Base-by-base conservation (phyloP, 2,329 filamentous ascomycete species). In the Sporothrix dimorphospora region DNA sequence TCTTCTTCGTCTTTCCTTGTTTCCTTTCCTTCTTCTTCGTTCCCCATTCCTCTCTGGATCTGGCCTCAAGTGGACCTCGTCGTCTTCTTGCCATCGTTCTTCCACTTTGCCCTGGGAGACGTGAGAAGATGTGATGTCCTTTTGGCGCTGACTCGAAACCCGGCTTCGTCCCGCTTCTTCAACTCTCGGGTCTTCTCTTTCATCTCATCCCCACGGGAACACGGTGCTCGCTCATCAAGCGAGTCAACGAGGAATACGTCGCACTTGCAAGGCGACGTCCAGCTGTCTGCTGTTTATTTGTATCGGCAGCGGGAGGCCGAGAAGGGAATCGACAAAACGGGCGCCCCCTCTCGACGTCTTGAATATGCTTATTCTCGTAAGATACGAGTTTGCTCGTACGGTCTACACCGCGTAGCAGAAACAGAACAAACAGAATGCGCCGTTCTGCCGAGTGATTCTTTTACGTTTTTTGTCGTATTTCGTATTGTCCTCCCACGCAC, bases 141-240 rank as follows among this genome's bases (percentile, higher is more conserved):
- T 40, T 21, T 61, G 30, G 55, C 55, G 30, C 27, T 14, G 55
- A 59, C 24, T 53, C 8, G 27, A 59, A 34, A 38, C 55, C 16
- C 14, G 55, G 55, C 14, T 6, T 21, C 9, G 24, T 61, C 21
- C 30, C 55, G 55, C 19, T 4, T 30, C 30, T 59, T n/a, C n/a
- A n/a, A n/a, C n/a, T n/a, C n/a, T n/a, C n/a, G n/a, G n/a, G n/a
- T n/a, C n/a, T n/a, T 16, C 19, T 45, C n/a, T 45, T 45, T 42
- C 38, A 65, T 65, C n/a, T 16, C 38, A 65, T 27, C 6, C 21
- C 19, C 59, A 45, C n/a, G 24, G 38, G 59, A 19, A 45, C 38
- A 45, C n/a, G 59, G 14, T 65, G 59, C 38, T 45, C 12, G 57
- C 59, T 45, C 59, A 65, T 65, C 42, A 49, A 42, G 40, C 9